A percentile compares a stretch with the other conserved stretches of the same genome.
These are phyloP conservation scores for Salix dunnii DNA, from an alignment of 345 rosid genomes.

Conservation along the genomic window DNA sequence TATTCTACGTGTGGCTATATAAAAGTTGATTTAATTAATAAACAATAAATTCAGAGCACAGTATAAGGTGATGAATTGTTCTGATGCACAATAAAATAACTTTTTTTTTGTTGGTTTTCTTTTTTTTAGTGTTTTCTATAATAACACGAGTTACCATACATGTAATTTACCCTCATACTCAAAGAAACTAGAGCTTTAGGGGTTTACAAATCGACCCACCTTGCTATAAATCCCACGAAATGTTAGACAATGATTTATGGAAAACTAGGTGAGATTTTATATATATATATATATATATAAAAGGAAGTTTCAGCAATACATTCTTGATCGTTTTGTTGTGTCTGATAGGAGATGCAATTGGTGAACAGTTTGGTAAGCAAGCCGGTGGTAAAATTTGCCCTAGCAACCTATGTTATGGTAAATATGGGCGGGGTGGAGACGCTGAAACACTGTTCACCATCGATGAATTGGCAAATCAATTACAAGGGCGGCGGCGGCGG, in stretches of 20 bases:
- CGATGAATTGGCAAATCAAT: slow-evolving; percentile 24
- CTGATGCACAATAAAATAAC: too few relatives aligned
- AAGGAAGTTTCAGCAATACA: not conserved
- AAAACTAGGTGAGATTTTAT: not conserved
- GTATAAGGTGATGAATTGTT: too few relatives aligned
- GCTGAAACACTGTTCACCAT: slow-evolving; percentile 22
- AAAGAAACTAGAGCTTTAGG: not conserved
- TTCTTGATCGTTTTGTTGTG: not conserved
- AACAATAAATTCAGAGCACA: too few relatives aligned
- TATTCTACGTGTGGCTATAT: too few relatives aligned
- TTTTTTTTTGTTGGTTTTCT: too few relatives aligned
- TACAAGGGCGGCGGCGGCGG: slow-evolving; percentile 14
- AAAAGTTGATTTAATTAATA: too few relatives aligned
- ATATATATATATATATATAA: not conserved
- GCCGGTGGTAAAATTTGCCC: slow-evolving; percentile 25
- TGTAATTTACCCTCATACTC: not conserved
- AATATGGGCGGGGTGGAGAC: slow-evolving; percentile 24
- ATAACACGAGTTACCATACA: too few relatives aligned
- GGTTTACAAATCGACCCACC: not conserved
- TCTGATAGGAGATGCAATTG: not conserved
- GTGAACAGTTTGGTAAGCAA: slow-evolving; percentile 21
- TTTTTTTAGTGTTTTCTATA: too few relatives aligned
- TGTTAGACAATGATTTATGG: not conserved
- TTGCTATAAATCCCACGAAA: not conserved
- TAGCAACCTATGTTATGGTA: slow-evolving; percentile 25